These are phyloP conservation scores for Elsinoe fawcettii DNA, from an alignment of 2,329 filamentous ascomycete genomes.

Conservation along the genomic window DNA sequence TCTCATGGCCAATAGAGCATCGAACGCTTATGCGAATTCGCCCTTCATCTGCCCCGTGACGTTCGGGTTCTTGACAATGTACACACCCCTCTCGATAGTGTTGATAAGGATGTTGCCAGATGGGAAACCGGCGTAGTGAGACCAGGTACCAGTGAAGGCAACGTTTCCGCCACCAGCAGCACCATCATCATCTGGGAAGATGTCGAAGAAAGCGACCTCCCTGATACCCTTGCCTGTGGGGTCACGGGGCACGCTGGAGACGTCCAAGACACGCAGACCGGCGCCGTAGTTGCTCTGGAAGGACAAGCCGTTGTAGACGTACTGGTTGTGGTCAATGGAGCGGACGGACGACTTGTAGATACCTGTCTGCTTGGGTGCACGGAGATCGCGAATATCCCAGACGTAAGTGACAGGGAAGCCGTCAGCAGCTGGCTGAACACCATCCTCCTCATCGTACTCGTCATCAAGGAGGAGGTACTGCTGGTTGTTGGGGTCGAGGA, in stretches of 20 bases:
- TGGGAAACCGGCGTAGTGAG: constrained; percentile 43
- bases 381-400: constrained; percentile 42
- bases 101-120: constrained; percentile 46
- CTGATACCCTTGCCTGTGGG: constrained; percentile 41
- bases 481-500: constrained; percentile 40
- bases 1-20: background rate
- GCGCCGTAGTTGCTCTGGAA: constrained; percentile 35
- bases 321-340: constrained; percentile 39
- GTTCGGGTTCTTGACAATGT: constrained; percentile 36
- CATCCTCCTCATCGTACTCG: constrained; percentile 44
- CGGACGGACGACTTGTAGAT: constrained; percentile 31
- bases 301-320: constrained; percentile 31
- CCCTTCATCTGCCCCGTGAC: constrained; percentile 14
- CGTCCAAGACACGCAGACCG: constrained; percentile 31
- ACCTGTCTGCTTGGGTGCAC: constrained; percentile 36
- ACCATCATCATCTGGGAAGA: constrained; percentile 45
- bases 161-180: constrained; percentile 31
- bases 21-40: background rate
- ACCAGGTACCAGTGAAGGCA: constrained; percentile 39
- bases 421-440: constrained; percentile 34
- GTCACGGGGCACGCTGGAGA: constrained; percentile 33
- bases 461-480: constrained; percentile 46
- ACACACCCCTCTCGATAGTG: constrained; percentile 46
- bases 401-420: constrained; percentile 43
- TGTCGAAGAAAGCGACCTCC: constrained; percentile 45